Conservation (phyloP, 73 alveolate species). For the Symbiodinium pilosum region DNA sequence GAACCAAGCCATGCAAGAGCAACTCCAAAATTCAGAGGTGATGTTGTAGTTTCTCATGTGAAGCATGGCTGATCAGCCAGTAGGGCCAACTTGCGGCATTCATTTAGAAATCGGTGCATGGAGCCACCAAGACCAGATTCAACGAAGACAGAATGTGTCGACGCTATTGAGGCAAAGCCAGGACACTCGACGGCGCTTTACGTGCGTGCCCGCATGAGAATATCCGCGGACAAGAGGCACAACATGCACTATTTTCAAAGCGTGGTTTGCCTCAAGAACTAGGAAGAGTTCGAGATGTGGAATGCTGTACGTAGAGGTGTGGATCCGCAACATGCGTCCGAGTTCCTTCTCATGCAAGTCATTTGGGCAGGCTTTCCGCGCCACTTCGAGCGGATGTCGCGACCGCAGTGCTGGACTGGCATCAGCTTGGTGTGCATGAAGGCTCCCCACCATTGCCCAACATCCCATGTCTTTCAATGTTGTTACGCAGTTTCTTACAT, state of each 20-base stretch:
- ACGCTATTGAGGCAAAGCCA: neutral
- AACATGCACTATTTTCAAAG: neutral
- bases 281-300: no score
- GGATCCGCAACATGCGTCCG: neutral
- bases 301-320: neutral
- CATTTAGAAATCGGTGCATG: no score
- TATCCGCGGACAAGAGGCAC: neutral
- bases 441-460: no score
- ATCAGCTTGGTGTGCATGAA: conserved; percentile 41
- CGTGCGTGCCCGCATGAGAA: neutral
- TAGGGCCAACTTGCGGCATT: no score
- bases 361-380: conserved; percentile 32
- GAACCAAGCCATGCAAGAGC: no score
- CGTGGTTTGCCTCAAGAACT: neutral
- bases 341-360: neutral
- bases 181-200: neutral
- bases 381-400: conserved; percentile 43
- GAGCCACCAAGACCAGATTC: no score
- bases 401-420: conserved; percentile 47
- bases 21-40: no score
- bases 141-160: no score
- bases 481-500: no score
- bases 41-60: no score
- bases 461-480: no score
- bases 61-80: no score